Percentiles rank a stretch among this genome's conserved stretches.
phyloP scores from a whole-genome alignment of 2,329 filamentous ascomycete species.

The Ophiostoma sp. region DNA sequence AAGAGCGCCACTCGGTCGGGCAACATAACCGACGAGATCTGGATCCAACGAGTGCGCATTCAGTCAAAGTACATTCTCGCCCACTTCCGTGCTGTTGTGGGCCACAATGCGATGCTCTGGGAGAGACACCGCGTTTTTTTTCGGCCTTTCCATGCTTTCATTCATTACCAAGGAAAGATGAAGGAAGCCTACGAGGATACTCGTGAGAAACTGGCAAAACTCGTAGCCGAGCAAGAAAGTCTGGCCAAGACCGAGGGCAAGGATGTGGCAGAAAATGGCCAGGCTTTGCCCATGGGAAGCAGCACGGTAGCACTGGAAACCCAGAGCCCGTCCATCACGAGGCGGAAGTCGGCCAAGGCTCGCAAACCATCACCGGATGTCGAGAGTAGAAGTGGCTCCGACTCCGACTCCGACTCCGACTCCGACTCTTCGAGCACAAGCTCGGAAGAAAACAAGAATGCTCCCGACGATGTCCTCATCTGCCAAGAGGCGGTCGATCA shows the following conservation, averaged over 20 bases:
- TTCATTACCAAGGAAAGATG: not conserved
- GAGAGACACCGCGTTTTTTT: not conserved
- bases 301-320: not conserved
- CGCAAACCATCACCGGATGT: not conserved
- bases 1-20: not conserved
- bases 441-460: not conserved
- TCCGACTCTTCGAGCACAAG: not conserved
- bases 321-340: not conserved
- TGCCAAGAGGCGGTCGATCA: constrained; percentile 38
- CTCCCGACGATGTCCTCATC: constrained; percentile 30
- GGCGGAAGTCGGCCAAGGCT: not conserved
- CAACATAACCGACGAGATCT: constrained; percentile 18
- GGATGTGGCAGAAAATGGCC: not conserved
- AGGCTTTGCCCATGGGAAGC: not conserved
- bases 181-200: not conserved
- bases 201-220: not conserved
- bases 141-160: not conserved
- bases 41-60: constrained; percentile 38
- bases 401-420: not conserved
- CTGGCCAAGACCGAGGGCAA: not conserved
- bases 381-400: not conserved
- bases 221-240: not conserved
- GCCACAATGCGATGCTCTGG: not conserved
- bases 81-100: constrained; percentile 30
- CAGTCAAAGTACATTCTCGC: constrained; percentile 40